Percentiles rank a stretch among this genome's conserved stretches.
Evolutionary conservation across 345 rosid genomes (phyloP).

Genomic region (Acer campestre): DNA sequence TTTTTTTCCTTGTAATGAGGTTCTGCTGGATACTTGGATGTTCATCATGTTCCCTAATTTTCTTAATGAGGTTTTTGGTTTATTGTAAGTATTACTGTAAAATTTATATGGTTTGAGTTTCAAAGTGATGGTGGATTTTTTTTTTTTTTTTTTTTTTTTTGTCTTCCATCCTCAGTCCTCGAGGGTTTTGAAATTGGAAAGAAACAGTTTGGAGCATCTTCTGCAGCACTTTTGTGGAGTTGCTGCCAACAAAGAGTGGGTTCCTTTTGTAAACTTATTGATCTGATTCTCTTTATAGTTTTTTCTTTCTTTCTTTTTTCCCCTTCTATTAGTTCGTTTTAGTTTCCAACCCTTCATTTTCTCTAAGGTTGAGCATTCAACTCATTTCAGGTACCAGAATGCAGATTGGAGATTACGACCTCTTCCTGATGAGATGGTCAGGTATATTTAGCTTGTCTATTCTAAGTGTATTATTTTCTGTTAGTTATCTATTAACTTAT

Average conservation of each 20-base stretch:
- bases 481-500: neutral
- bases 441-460: conserved; percentile 36
- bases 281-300: conserved; percentile 12
- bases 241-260: conserved; percentile 87
- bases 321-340: conserved; percentile 1
- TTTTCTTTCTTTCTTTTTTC: conserved; percentile 1
- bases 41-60: neutral
- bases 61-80: neutral
- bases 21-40: neutral
- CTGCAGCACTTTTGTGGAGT: conserved; percentile 75
- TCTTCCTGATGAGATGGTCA: conserved; percentile 80
- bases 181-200: conserved; percentile 83
- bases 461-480: neutral
- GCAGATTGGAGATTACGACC: conserved; percentile 99
- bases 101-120: conserved; percentile 3
- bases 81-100: neutral
- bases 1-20: neutral
- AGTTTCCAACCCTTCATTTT: neutral
- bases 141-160: neutral
- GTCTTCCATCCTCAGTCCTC: conserved; percentile 60
- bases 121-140: conserved; percentile 7
- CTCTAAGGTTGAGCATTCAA: conserved; percentile 24
- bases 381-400: conserved; percentile 81
- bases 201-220: conserved; percentile 86
- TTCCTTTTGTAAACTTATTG: conserved; percentile 20